Conservation (phyloP, 768 basidiomycete species). For the Piloderma croceum region DNA sequence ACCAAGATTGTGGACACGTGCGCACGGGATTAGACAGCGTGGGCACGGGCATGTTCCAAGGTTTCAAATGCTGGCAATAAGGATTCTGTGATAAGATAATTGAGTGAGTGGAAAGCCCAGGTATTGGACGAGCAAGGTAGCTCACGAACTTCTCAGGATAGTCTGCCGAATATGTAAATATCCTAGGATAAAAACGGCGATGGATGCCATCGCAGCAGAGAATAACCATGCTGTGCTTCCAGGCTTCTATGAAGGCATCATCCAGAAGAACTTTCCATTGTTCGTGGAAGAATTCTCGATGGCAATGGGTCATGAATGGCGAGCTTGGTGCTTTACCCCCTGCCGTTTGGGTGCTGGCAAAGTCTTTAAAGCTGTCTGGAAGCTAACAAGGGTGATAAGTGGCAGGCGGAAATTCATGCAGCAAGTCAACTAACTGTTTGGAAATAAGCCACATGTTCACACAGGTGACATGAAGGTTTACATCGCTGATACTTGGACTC, state of each 20-base stretch:
- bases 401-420: neutral
- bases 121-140: neutral
- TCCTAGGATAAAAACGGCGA: constrained; percentile 8
- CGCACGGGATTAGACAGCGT: constrained; percentile 10
- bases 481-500: constrained; percentile 19
- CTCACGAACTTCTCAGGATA: no score
- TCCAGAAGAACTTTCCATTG: constrained; percentile 10
- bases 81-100: constrained; percentile 4
- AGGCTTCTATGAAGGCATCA: constrained; percentile 11
- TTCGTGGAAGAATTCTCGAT: constrained; percentile 12
- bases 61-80: constrained; percentile 13
- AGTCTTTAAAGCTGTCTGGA: constrained; percentile 12
- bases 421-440: constrained; percentile 2
- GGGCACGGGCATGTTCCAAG: constrained; percentile 16
- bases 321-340: neutral
- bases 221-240: constrained; percentile 11
- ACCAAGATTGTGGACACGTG: no score
- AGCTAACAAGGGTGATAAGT: constrained; percentile 5
- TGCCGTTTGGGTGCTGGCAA: neutral
- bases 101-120: no score
- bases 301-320: no score
- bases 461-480: constrained; percentile 9
- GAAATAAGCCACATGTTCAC: constrained; percentile 13
- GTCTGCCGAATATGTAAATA: constrained; percentile 15
- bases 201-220: constrained; percentile 8